These are phyloP conservation scores for Curvularia lunata DNA, from an alignment of 2,329 filamentous ascomycete genomes.

Conservation along the genomic window DNA sequence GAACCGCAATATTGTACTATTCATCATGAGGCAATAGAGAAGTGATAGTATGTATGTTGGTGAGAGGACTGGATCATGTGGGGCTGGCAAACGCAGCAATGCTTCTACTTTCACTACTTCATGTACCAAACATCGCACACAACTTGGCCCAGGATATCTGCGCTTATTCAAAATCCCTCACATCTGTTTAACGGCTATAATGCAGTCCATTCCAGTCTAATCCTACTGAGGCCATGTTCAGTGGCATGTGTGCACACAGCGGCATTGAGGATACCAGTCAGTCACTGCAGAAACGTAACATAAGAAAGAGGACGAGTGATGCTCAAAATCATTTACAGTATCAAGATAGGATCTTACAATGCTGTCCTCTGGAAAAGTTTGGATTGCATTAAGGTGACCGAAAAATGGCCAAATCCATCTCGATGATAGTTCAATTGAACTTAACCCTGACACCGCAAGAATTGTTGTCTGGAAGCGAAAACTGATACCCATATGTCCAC, in stretches of 20 bases:
- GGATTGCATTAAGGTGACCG: no score
- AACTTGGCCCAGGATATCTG: background rate
- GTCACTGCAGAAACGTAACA: background rate
- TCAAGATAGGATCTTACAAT: background rate
- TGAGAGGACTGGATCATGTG: no score
- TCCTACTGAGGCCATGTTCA: background rate
- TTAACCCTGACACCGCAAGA: background rate
- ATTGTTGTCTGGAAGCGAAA: background rate
- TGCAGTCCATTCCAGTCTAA: background rate
- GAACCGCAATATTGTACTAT: no score
- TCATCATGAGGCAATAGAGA: no score
- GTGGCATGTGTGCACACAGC: background rate
- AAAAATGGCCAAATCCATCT: background rate
- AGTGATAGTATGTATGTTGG: no score
- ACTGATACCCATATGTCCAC: background rate
- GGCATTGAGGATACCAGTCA: background rate
- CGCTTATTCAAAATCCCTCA: background rate
- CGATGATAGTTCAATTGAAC: background rate
- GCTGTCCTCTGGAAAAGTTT: no score
- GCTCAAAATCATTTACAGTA: background rate
- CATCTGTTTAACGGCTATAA: background rate
- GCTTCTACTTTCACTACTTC: background rate
- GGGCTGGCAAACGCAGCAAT: background rate
- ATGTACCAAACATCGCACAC: background rate
- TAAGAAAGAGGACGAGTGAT: background rate